These are phyloP conservation scores for Coemansia sp. DNA, from an alignment of 192 early-diverging fungal species.

Conservation along the genomic window DNA sequence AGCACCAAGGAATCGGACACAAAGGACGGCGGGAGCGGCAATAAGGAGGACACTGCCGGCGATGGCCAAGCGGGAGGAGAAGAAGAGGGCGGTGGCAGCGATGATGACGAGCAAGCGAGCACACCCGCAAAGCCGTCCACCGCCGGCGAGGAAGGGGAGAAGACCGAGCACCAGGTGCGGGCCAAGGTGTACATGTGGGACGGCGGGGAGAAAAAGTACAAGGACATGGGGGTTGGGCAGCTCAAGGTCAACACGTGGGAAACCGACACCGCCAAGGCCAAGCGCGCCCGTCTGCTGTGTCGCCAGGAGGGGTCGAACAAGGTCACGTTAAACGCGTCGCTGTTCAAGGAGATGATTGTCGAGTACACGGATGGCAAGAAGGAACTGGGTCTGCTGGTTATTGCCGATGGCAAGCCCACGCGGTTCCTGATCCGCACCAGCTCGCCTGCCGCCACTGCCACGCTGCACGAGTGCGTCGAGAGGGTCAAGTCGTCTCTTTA, in stretches of 20 bases:
- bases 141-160: slow-evolving; percentile 54
- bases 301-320: slow-evolving; percentile 50
- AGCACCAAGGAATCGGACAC: slow-evolving; percentile 3
- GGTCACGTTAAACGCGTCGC: slow-evolving; percentile 52
- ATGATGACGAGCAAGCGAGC: slow-evolving; percentile 18
- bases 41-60: not conserved
- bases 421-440: slow-evolving; percentile 34
- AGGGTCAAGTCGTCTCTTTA: not conserved
- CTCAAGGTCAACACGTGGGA: slow-evolving; percentile 43
- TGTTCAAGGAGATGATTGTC: slow-evolving; percentile 51
- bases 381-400: slow-evolving; percentile 40
- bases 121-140: slow-evolving; percentile 22
- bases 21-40: not conserved
- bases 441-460: not conserved
- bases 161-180: slow-evolving; percentile 36
- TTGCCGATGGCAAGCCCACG: slow-evolving; percentile 34
- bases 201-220: slow-evolving; percentile 25
- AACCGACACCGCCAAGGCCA: slow-evolving; percentile 9
- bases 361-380: slow-evolving; percentile 39
- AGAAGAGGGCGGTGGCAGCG: slow-evolving; percentile 1
- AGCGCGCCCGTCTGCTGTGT: slow-evolving; percentile 46
- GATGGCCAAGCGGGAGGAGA: not conserved
- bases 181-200: slow-evolving; percentile 52
- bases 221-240: slow-evolving; percentile 48
- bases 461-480: slow-evolving; percentile 1